phyloP scores from a whole-genome alignment of 768 basidiomycete genomes.

The Suillus bovinus region DNA sequence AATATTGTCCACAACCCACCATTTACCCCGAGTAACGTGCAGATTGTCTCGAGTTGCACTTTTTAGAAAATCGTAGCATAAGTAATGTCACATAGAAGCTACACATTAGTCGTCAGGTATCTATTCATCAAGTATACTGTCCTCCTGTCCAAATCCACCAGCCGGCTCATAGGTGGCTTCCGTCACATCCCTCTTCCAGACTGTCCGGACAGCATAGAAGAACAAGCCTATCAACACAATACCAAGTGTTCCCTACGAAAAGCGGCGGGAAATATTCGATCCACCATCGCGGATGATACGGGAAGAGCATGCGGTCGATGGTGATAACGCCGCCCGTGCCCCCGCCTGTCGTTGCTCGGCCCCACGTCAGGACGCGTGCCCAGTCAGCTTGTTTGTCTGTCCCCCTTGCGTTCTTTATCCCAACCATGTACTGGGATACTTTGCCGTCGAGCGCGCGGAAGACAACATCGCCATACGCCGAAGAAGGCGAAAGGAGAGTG shows the following conservation, averaged over 20 bases:
- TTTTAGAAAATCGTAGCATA: slow-evolving; percentile 9
- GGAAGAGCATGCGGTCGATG: slow-evolving; percentile 80
- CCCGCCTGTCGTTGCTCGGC: slow-evolving; percentile 69
- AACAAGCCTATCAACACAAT: slow-evolving; percentile 62
- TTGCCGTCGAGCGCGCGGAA: slow-evolving; percentile 59
- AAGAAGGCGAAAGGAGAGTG: slow-evolving; percentile 69
- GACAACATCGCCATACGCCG: slow-evolving; percentile 80
- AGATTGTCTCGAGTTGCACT: neutral
- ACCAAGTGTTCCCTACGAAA: slow-evolving; percentile 60
- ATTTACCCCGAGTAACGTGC: neutral
- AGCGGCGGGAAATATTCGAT: slow-evolving; percentile 69
- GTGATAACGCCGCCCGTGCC: slow-evolving; percentile 87
- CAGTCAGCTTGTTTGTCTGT: slow-evolving; percentile 62
- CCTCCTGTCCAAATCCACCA: slow-evolving; percentile 72
- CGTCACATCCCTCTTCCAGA: slow-evolving; percentile 75
- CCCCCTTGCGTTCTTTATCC: slow-evolving; percentile 73
- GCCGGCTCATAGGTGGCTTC: slow-evolving; percentile 91
- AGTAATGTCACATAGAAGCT: slow-evolving; percentile 17
- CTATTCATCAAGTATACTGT: slow-evolving; percentile 31
- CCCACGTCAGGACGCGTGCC: slow-evolving; percentile 70
- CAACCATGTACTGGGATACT: slow-evolving; percentile 53
- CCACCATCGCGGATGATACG: slow-evolving; percentile 90
- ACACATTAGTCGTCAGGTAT: slow-evolving; percentile 15
- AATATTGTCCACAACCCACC: neutral
- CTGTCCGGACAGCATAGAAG: slow-evolving; percentile 66